Conservation (phyloP, 208 protist genomes). For the Trypanosomatidae sp. region DNA sequence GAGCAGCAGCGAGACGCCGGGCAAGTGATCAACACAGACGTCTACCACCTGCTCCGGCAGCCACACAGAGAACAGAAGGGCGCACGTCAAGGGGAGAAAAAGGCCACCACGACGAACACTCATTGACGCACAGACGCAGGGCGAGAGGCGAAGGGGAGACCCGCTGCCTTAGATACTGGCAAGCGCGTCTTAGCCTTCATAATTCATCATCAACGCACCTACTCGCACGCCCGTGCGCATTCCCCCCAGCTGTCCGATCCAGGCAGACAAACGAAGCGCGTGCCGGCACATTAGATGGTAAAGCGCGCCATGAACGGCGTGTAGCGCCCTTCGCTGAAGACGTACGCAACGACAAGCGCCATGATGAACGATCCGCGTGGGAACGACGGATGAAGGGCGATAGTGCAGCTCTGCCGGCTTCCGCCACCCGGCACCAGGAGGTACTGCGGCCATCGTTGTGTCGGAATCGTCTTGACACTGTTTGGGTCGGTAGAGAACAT, state of each 20-base stretch:
- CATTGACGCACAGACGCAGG: neutral
- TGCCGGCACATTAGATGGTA: slow-evolving; percentile 39
- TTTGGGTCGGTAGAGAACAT: slow-evolving; percentile 71
- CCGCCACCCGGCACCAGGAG: slow-evolving; percentile 58
- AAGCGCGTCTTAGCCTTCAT: neutral
- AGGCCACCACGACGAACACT: neutral
- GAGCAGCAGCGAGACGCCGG: neutral
- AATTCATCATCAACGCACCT: neutral
- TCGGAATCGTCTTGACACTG: slow-evolving; percentile 72
- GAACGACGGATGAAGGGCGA: slow-evolving; percentile 84
- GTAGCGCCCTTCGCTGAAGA: slow-evolving; percentile 64
- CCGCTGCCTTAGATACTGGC: neutral
- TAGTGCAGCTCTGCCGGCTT: slow-evolving; percentile 50
- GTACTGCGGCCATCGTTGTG: slow-evolving; percentile 85
- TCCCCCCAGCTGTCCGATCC: neutral
- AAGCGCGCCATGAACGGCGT: slow-evolving; percentile 63
- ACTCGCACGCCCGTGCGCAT: neutral
- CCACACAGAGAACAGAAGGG: neutral
- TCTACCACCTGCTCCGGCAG: neutral
- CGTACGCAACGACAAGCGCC: slow-evolving; percentile 75
- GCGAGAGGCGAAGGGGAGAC: neutral
- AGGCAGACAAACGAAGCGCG: neutral
- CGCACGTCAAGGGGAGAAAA: neutral
- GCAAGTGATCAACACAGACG: neutral
- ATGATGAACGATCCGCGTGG: slow-evolving; percentile 71